Evolutionary conservation across 805 yeast genomes (phyloP).

Genomic region (Lipomyces chichibuensis): DNA sequence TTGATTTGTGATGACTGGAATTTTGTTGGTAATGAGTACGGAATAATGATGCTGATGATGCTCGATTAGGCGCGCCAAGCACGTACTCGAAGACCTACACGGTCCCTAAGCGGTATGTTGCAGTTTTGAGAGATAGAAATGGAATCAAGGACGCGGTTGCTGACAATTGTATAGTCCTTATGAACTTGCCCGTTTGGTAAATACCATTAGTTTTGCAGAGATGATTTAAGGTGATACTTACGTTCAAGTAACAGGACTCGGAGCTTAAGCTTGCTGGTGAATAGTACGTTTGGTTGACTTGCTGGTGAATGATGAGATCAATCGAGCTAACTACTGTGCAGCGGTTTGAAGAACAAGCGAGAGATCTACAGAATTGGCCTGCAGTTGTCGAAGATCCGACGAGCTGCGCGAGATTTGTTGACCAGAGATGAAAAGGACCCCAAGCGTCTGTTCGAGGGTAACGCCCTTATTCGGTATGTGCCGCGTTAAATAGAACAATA

Average conservation of each 20-base stretch:
- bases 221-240: background rate
- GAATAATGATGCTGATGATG: background rate
- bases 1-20: background rate
- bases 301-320: background rate
- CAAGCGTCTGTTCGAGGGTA: conserved; percentile 99
- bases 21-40: background rate
- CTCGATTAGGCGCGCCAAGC: conserved; percentile 76
- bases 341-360: conserved; percentile 99
- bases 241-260: conserved; percentile 59
- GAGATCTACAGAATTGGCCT: conserved; percentile 99
- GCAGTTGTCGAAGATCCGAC: conserved; percentile 99
- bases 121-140: background rate
- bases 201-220: background rate
- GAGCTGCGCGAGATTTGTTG: conserved; percentile 99
- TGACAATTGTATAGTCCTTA: conserved; percentile 58
- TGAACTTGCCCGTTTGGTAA: conserved; percentile 93
- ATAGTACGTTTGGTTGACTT: conserved; percentile 45
- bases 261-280: conserved; percentile 99
- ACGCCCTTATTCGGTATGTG: conserved; percentile 85
- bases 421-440: conserved; percentile 99
- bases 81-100: conserved; percentile 99
- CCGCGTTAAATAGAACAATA: background rate
- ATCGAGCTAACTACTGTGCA: conserved; percentile 10
- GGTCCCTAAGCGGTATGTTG: conserved; percentile 81
- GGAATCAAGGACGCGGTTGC: background rate